Evolutionary conservation across 352 stramenopile species (phyloP), one percentile per base, ranked within the genome.

Genomic region (Globisporangium echinulatum): DNA sequence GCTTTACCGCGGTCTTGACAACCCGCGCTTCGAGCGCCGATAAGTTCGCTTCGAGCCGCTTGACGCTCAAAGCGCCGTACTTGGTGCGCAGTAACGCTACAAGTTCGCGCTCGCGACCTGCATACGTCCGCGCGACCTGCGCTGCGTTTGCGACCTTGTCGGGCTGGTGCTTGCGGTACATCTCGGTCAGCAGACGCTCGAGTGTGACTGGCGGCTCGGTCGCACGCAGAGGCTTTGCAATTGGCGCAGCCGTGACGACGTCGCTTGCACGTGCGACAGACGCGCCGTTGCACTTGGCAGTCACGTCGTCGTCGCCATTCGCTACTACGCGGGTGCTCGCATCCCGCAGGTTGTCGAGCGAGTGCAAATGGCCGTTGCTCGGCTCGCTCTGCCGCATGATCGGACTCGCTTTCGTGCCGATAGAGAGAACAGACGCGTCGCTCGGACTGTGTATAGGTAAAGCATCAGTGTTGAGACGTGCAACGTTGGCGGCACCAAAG

Each of bases 151-250:
- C 79, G 11, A 90, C 51, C 48, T 87, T 82, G 54, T 91, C 80
- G 1, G 81, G 84, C 55, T 93, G 81, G 49, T 93, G 84, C 37
- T 83, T 86, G 42, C 71, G 74, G 68, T 90, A 93, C 47, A 93
- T 63, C 15, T 90, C 78, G 19, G 64, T 79, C 37, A 93, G 62
- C 19, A 91, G 56, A 8, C 25, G 62, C 44, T 88, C 74, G 44
- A 93, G 54, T 1, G 77, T 88, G 3, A 13, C 11, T 6, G 40
- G 40, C 3, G 40, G 25, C 25, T 33, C 25, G 2, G 25, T 3
- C 25, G 25, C 25, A 33, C 25, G 25, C 7, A 8, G 17, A n/a
- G 17, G 5, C n/a, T 60, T 33, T 36, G 48, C 47, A 54, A 42
- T 2, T 33, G 25, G 25, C 25, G 25, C 25, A 33, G 25, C 3